Base-by-base conservation (phyloP, 1,284 basidiomycete species). In the Ceratobasidium sp. region DNA sequence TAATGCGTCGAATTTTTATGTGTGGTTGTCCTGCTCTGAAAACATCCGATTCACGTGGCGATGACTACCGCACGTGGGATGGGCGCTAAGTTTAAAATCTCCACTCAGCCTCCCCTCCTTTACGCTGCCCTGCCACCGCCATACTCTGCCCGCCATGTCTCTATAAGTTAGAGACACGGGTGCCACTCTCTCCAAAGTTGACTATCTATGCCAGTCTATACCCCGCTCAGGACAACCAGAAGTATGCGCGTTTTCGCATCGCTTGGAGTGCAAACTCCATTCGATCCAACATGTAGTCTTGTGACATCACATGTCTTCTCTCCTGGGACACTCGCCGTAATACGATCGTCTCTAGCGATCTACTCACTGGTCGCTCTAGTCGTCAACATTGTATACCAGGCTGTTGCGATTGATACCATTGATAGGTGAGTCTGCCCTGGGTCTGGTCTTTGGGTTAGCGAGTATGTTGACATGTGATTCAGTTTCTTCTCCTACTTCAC, bases 401-500 rank as follows among this genome's bases (percentile, higher is more conserved):
- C 82, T 0, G 82, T 86, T 1, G 81, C 81, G 20, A 70, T 83
- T 0, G 80, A 86, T 33, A 77, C 78, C 38, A 83, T 82, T 5
- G 62, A 81, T 9, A 77, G 76, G 57, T 81, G 79, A 12, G 81
- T 82, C 33, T 78, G 69, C 56, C 80, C 78, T 77, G 79, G 77
- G 44, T 12, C 10, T 15, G 48, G 48, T 50, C 4, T 20, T 65
- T 26, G 44, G 28, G 26, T 20, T 46, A 26, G 42, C 9, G 26
- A 26, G 48, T 4, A 10, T 2, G 65, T 46, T 66, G 42, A 66
- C 48, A 15, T 38, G 23, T 66, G 65, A 12, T 28, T 80, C 81
- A 57, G 83, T 80, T 90, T 86, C 84, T 86, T 91, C 80, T 88
- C 89, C 3, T 91, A 89, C 83, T 91, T 93, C 83, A 91, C 92